Conservation (phyloP, 495 filamentous ascomycete genomes). For the Talaromyces adpressus region DNA sequence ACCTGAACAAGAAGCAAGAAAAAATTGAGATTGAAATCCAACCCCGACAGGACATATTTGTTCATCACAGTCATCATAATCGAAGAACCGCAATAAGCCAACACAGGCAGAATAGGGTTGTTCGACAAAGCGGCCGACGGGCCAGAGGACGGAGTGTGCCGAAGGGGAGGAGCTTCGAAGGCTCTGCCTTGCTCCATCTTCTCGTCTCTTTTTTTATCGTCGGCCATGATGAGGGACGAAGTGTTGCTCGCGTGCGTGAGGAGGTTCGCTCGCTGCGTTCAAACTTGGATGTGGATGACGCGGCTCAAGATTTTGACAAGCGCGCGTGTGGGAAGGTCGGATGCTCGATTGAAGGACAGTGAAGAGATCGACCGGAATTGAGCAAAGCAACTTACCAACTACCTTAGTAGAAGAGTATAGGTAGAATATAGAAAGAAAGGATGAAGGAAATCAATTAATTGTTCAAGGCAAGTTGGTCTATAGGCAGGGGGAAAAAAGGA, state of each 20-base stretch:
- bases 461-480: background rate
- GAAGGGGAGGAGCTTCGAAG: constrained; percentile 39
- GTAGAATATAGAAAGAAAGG: background rate
- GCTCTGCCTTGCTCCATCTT: constrained; percentile 54
- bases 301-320: background rate
- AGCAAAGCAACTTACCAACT: background rate
- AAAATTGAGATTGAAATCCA: constrained; percentile 93
- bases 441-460: background rate
- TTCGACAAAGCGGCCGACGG: constrained; percentile 45
- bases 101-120: constrained; percentile 70
- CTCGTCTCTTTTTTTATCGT: constrained; percentile 84
- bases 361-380: background rate
- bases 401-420: background rate
- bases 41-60: constrained; percentile 92
- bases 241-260: constrained; percentile 2
- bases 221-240: constrained; percentile 43
- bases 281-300: background rate
- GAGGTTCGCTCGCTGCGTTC: background rate
- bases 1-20: constrained; percentile 91
- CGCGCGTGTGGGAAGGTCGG: background rate
- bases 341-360: background rate
- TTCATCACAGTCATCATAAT: constrained; percentile 99
- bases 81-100: constrained; percentile 88
- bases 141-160: constrained; percentile 21
- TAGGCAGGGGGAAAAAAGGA: background rate